Evolutionary conservation across 345 rosid species (phyloP).

Genomic region (Syzygium aqueum): DNA sequence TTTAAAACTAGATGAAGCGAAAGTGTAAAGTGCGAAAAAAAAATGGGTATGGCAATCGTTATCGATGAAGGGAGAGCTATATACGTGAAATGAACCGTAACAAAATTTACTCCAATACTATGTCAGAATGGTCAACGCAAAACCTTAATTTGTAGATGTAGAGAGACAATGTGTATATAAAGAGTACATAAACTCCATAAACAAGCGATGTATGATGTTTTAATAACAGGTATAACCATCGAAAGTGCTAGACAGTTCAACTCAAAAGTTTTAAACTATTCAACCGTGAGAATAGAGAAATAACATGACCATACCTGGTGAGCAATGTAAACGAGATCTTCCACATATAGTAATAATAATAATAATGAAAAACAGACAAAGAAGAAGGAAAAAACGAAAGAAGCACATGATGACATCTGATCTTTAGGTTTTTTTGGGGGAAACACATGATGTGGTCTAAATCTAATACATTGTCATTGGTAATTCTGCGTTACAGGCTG

Average conservation of each 20-base stretch:
- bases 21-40: not conserved
- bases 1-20: not conserved
- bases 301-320: not conserved
- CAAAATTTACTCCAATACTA: not conserved
- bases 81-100: not conserved
- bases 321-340: not conserved
- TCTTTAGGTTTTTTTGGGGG: not conserved
- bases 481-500: not conserved
- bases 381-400: not conserved
- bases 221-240: too few relatives aligned
- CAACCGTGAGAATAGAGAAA: not conserved
- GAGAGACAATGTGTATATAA: not conserved
- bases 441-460: not conserved
- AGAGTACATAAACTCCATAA: rapidly evolving
- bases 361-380: not conserved
- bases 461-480: not conserved
- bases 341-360: not conserved
- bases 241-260: too few relatives aligned
- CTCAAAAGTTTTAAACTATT: not conserved
- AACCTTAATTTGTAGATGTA: not conserved
- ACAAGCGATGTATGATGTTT: too few relatives aligned
- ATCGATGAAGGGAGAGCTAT: not conserved
- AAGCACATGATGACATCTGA: not conserved
- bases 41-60: not conserved
- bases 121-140: not conserved